Conservation (phyloP, 2,329 filamentous ascomycete genomes). For the Microdochium nivale region DNA sequence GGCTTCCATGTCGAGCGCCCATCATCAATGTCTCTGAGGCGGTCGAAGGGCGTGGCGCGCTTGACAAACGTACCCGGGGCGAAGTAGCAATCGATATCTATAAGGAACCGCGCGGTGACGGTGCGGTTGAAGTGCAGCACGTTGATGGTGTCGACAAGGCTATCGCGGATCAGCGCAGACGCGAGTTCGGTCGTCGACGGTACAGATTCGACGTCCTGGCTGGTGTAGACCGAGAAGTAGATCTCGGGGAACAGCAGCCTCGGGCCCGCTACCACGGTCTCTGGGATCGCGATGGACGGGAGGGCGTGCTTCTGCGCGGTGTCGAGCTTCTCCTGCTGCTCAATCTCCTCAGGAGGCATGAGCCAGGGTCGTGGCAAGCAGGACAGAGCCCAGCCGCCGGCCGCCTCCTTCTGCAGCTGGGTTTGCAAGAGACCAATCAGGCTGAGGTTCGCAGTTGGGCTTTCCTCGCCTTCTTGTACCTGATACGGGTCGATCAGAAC, state of each 20-base stretch:
- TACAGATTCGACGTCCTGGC: conserved; percentile 84
- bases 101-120: conserved; percentile 76
- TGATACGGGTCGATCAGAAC: conserved; percentile 80
- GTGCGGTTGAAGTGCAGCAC: conserved; percentile 89
- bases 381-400: conserved; percentile 64
- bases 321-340: conserved; percentile 50
- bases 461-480: conserved; percentile 52
- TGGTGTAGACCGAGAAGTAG: conserved; percentile 84
- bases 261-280: conserved; percentile 64
- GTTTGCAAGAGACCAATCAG: conserved; percentile 75
- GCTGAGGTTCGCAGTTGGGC: conserved; percentile 55
- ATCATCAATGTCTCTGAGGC: conserved; percentile 60
- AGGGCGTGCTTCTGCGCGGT: conserved; percentile 65
- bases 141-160: conserved; percentile 86
- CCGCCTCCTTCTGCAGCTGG: conserved; percentile 72
- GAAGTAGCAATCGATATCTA: conserved; percentile 94
- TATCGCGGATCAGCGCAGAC: conserved; percentile 76
- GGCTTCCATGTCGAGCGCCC: conserved; percentile 84
- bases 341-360: conserved; percentile 51
- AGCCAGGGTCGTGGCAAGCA: conserved; percentile 62
- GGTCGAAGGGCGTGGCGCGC: conserved; percentile 85
- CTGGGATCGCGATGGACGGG: conserved; percentile 67
- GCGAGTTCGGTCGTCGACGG: conserved; percentile 69
- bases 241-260: conserved; percentile 82
- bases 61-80: conserved; percentile 84